Percentiles rank a stretch among this genome's conserved stretches.
These are phyloP conservation scores for Potentilla sterilis DNA, from an alignment of 306 rosid genomes.

Conservation along the genomic window DNA sequence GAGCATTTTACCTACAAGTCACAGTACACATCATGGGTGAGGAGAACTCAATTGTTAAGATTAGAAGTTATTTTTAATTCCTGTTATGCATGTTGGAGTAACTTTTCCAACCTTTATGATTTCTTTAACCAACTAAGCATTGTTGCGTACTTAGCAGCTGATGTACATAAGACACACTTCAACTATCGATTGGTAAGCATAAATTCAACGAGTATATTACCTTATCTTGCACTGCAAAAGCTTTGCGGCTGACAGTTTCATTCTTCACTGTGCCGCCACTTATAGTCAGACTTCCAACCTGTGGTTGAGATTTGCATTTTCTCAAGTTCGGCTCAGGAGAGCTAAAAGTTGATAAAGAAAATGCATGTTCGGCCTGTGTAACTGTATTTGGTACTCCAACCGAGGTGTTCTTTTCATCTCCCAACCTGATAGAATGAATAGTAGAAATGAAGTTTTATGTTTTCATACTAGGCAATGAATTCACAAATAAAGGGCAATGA, in stretches of 20 bases:
- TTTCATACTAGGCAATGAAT: not conserved
- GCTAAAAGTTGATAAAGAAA: slow-evolving; percentile 41
- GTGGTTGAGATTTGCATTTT: slow-evolving; percentile 32
- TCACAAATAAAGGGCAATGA: slow-evolving; percentile 14
- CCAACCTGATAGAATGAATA: slow-evolving; percentile 43
- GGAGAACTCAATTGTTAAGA: not conserved
- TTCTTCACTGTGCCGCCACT: slow-evolving; percentile 39
- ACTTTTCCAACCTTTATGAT: not conserved
- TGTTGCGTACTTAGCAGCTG: not conserved
- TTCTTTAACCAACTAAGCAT: not conserved
- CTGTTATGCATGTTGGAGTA: not conserved
- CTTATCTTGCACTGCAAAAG: slow-evolving; percentile 97
- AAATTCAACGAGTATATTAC: slow-evolving; percentile 40
- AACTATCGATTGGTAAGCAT: slow-evolving; percentile 12
- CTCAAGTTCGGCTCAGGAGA: slow-evolving; percentile 44
- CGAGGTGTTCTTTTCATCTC: slow-evolving; percentile 27
- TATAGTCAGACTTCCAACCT: slow-evolving; percentile 37
- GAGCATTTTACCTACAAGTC: not conserved
- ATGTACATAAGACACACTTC: not conserved
- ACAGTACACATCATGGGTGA: not conserved
- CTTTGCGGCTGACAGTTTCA: slow-evolving; percentile 67
- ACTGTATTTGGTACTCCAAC: slow-evolving; percentile 42
- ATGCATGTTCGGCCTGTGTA: slow-evolving; percentile 32
- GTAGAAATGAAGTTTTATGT: slow-evolving; percentile 11
- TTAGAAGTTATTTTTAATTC: not conserved